A percentile compares a stretch with the other conserved stretches of the same genome.
Evolutionary conservation across 371 early-diverging fungal genomes (phyloP).

Genomic region (Amoeboaphelidium occidentale): DNA sequence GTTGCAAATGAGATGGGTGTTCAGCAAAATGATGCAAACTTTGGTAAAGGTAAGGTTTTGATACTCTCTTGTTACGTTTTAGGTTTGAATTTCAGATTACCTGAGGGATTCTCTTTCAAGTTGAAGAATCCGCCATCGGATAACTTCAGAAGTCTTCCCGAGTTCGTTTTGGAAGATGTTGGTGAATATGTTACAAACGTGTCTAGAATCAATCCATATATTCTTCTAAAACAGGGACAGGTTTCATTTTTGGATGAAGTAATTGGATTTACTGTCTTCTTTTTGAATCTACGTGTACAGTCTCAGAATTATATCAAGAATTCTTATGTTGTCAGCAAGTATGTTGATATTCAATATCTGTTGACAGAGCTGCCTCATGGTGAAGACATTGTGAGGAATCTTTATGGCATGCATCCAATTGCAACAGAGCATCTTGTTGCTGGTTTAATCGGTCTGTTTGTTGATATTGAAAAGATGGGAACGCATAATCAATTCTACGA

Average conservation of each 20-base stretch:
- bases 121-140: constrained; percentile 17
- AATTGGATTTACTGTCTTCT: constrained; percentile 6
- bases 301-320: constrained; percentile 61
- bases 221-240: constrained; percentile 22
- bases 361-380: constrained; percentile 1
- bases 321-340: constrained; percentile 74
- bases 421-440: constrained; percentile 44
- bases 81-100: not conserved
- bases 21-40: not conserved
- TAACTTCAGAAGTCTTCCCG: constrained; percentile 41
- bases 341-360: constrained; percentile 50
- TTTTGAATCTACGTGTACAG: constrained; percentile 3
- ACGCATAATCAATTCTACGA: constrained; percentile 81
- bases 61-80: not conserved
- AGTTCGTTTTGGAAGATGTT: constrained; percentile 74
- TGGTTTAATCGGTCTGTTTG: constrained; percentile 64
- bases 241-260: constrained; percentile 8
- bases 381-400: too few species aligned
- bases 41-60: constrained; percentile 1
- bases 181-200: constrained; percentile 22
- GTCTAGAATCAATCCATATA: constrained; percentile 6
- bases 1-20: constrained; percentile 2
- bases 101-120: constrained; percentile 9
- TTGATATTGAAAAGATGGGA: constrained; percentile 85
- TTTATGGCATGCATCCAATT: constrained; percentile 42